Conservation (phyloP, 768 basidiomycete species). For the Mycena chlorophos region DNA sequence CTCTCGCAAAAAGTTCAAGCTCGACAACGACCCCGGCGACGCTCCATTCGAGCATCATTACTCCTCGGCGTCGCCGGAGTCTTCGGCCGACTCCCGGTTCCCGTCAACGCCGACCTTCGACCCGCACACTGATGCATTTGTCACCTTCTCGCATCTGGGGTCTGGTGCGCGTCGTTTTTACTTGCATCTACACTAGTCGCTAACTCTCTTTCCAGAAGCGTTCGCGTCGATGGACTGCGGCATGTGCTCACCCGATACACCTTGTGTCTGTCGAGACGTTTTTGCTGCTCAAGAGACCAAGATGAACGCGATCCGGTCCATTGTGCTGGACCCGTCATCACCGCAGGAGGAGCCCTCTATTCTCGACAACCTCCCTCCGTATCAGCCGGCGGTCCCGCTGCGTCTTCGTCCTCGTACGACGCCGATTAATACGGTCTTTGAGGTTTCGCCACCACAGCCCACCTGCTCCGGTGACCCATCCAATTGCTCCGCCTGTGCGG, state of each 20-base stretch:
- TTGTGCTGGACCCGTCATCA: constrained; percentile 28
- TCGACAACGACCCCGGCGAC: constrained; percentile 31
- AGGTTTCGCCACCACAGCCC: constrained; percentile 39
- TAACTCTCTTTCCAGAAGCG: too few relatives aligned
- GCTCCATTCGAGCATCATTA: constrained; percentile 38
- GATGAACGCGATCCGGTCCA: constrained; percentile 23
- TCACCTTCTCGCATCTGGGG: constrained; percentile 31
- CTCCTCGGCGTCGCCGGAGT: constrained; percentile 52
- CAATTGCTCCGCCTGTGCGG: constrained; percentile 83
- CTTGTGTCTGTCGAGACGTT: constrained; percentile 79
- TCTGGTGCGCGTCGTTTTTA: too few relatives aligned
- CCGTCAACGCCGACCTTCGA: constrained; percentile 38
- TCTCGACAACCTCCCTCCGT: constrained; percentile 74
- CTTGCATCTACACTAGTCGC: too few relatives aligned
- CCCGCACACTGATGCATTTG: constrained; percentile 28
- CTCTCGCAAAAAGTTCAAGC: constrained; percentile 22
- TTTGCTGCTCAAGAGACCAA: constrained; percentile 40
- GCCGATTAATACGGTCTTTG: constrained; percentile 52
- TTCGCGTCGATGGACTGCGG: constrained; percentile 66
- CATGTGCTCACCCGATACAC: constrained; percentile 67
- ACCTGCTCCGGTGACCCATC: constrained; percentile 84
- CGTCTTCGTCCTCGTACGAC: constrained; percentile 51
- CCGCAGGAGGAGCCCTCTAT: constrained; percentile 50
- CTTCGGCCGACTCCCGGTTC: constrained; percentile 35
- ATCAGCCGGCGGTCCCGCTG: constrained; percentile 81